phyloP scores from a whole-genome alignment of 2,329 filamentous ascomycete species.

The Chrysosporium queenslandicum region DNA sequence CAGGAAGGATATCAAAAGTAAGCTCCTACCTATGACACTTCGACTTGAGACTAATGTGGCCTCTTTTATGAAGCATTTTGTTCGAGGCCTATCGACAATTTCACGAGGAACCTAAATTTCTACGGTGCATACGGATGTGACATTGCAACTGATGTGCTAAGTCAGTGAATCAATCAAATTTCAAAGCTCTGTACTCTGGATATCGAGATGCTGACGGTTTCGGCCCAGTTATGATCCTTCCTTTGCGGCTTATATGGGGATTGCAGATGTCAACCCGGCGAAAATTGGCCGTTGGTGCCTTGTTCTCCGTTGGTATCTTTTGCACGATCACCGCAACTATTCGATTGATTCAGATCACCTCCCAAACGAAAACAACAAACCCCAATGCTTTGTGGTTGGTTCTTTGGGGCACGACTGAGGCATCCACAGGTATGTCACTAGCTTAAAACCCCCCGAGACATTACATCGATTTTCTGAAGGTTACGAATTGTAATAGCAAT shows the following conservation, averaged over 20 bases:
- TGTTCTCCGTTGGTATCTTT: constrained; percentile 23
- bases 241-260: constrained; percentile 30
- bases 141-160: constrained; percentile 26
- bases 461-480: background rate
- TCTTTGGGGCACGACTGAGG: constrained; percentile 31
- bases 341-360: constrained; percentile 26
- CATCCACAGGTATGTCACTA: constrained; percentile 31
- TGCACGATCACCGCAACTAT: constrained; percentile 23
- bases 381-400: constrained; percentile 24
- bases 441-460: too few species aligned
- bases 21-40: background rate
- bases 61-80: constrained; percentile 1
- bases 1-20: background rate
- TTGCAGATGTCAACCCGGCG: constrained; percentile 28
- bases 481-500: constrained; percentile 2
- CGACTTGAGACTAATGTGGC: background rate
- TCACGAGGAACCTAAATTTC: constrained; percentile 20
- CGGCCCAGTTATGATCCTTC: constrained; percentile 30
- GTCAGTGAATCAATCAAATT: constrained; percentile 21
- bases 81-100: background rate
- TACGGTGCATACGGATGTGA: constrained; percentile 31
- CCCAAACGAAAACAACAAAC: constrained; percentile 23
- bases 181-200: background rate
- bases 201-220: background rate
- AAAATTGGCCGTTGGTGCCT: constrained; percentile 26